Percentiles rank a stretch among this genome's conserved stretches.
Evolutionary conservation across 2,329 filamentous ascomycete genomes (phyloP).

Genomic region (Exutisphaerella laricina): DNA sequence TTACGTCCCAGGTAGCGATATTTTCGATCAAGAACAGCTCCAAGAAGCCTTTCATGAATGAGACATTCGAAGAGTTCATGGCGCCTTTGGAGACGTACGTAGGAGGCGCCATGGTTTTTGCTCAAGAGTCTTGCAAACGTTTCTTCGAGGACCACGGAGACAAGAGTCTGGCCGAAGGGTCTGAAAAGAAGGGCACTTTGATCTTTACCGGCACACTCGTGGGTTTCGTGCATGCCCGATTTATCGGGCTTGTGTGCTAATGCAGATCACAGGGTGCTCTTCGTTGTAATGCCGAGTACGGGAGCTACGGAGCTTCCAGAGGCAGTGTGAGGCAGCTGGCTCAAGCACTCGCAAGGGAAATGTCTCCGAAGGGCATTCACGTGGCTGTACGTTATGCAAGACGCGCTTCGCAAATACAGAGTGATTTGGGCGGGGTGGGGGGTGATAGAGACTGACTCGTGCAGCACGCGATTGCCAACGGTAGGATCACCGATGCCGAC

Average conservation of each 20-base stretch:
- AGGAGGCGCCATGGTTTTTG: slow-evolving; percentile 52
- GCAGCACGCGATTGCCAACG: slow-evolving; percentile 53
- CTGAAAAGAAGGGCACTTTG: slow-evolving; percentile 51
- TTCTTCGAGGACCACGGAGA: slow-evolving; percentile 48
- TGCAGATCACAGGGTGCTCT: slow-evolving; percentile 27
- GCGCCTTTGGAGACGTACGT: slow-evolving; percentile 48
- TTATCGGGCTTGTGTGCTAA: neutral
- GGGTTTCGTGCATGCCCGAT: neutral
- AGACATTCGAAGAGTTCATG: slow-evolving; percentile 48
- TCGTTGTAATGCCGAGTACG: slow-evolving; percentile 50
- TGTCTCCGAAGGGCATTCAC: slow-evolving; percentile 52
- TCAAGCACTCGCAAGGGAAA: slow-evolving; percentile 52
- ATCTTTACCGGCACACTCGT: slow-evolving; percentile 51
- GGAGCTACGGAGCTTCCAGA: slow-evolving; percentile 51
- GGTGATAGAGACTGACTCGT: no score
- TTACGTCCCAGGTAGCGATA: slow-evolving; percentile 35
- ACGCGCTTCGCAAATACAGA: neutral
- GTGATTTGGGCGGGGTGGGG: no score
- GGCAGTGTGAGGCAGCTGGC: slow-evolving; percentile 51
- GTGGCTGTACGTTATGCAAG: slow-evolving; percentile 36
- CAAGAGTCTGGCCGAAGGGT: slow-evolving; percentile 41
- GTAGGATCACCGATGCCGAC: slow-evolving; percentile 48
- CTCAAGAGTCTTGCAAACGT: slow-evolving; percentile 48
- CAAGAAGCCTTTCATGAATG: slow-evolving; percentile 52
- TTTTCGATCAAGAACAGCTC: slow-evolving; percentile 53